Percentiles rank a stretch among this genome's conserved stretches.
These are phyloP conservation scores for Akanthomyces uredinophilus DNA, from an alignment of 2,329 filamentous ascomycete species.

Conservation along the genomic window DNA sequence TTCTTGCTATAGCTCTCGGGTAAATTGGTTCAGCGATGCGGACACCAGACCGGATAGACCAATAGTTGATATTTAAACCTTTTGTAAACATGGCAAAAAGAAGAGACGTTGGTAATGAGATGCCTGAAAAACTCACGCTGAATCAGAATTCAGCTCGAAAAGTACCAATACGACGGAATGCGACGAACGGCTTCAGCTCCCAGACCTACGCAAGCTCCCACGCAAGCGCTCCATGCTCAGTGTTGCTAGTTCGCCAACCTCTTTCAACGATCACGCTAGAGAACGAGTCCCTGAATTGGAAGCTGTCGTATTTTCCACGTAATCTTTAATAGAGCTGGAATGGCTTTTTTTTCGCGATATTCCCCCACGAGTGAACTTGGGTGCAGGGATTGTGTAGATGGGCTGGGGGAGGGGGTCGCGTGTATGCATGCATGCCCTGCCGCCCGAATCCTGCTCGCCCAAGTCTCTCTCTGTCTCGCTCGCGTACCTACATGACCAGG, in stretches of 20 bases:
- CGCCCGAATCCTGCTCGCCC: too few species aligned
- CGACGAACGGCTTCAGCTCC: background rate
- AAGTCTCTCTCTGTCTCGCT: too few species aligned
- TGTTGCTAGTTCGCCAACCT: too few species aligned
- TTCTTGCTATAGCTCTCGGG: too few species aligned
- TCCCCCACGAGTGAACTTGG: too few species aligned
- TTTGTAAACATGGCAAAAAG: too few species aligned
- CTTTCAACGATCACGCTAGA: background rate
- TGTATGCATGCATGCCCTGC: too few species aligned
- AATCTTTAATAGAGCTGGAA: background rate
- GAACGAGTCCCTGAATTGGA: background rate
- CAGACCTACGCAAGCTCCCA: conserved; percentile 4
- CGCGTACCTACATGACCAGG: background rate
- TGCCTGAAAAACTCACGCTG: background rate
- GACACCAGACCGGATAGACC: too few species aligned
- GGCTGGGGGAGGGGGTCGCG: too few species aligned
- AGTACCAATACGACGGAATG: conserved; percentile 7
- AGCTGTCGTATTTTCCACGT: background rate
- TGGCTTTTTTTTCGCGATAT: background rate
- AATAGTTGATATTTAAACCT: too few species aligned
- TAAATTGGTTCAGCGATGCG: too few species aligned
- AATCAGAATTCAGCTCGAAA: background rate
- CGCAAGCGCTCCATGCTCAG: background rate
- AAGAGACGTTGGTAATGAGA: background rate
- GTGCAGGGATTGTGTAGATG: too few species aligned